Evolutionary conservation across 768 basidiomycete species (phyloP).

Genomic region (Astraeus odoratus): DNA sequence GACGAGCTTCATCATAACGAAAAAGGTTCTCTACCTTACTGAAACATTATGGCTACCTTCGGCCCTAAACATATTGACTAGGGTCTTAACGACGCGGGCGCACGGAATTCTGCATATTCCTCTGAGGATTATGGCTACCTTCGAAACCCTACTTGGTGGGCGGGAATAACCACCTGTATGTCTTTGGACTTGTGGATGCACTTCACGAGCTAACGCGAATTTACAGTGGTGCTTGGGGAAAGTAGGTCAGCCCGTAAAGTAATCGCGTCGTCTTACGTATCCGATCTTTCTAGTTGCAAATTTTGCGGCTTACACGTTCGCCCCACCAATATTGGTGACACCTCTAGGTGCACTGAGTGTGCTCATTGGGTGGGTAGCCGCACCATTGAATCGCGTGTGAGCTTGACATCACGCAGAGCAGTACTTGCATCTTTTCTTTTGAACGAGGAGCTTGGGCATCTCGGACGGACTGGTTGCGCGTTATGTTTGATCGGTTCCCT

Average conservation of each 20-base stretch:
- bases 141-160: slow-evolving; percentile 95
- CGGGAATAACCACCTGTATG: slow-evolving; percentile 87
- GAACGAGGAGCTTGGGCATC: slow-evolving; percentile 88
- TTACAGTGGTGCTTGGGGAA: slow-evolving; percentile 89
- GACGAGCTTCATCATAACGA: slow-evolving; percentile 96
- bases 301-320: slow-evolving; percentile 97
- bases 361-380: slow-evolving; percentile 73
- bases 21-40: slow-evolving; percentile 60
- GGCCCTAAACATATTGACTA: slow-evolving; percentile 26
- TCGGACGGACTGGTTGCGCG: slow-evolving; percentile 83
- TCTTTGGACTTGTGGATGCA: slow-evolving; percentile 16
- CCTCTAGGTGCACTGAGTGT: slow-evolving; percentile 96
- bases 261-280: slow-evolving; percentile 2
- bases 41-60: slow-evolving; percentile 1
- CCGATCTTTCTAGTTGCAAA: slow-evolving; percentile 51
- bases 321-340: slow-evolving; percentile 96
- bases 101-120: slow-evolving; percentile 41
- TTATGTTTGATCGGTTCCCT: slow-evolving; percentile 82
- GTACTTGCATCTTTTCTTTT: slow-evolving; percentile 90
- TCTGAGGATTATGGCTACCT: slow-evolving; percentile 85
- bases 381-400: neutral
- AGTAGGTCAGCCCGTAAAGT: slow-evolving; percentile 36
- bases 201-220: slow-evolving; percentile 2
- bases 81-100: slow-evolving; percentile 86
- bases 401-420: slow-evolving; percentile 48